Evolutionary conservation across 371 early-diverging fungal species (phyloP).

Genomic region (Lichtheimia corymbifera): DNA sequence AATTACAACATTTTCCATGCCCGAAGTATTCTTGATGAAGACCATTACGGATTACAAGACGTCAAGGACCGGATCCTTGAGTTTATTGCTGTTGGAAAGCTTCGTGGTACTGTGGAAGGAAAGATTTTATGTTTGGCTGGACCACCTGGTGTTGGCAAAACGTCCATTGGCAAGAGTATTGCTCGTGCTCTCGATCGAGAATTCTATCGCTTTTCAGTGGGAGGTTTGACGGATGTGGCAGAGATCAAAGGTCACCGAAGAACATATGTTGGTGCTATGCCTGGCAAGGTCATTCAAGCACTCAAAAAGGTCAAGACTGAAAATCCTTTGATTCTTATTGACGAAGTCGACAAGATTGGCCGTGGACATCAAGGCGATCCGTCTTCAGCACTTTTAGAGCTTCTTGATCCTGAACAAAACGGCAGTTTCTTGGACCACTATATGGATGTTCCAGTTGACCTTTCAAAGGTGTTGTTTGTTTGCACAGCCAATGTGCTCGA

Average conservation of each 20-base stretch:
- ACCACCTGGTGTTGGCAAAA: conserved; percentile 98
- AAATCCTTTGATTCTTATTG: conserved; percentile 95
- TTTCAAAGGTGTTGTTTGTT: conserved; percentile 95
- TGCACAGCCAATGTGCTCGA: conserved; percentile 97
- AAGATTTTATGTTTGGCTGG: conserved; percentile 96
- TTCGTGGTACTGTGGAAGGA: conserved; percentile 93
- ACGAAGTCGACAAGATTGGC: conserved; percentile 98
- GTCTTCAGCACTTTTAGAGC: conserved; percentile 92
- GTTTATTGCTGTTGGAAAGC: conserved; percentile 97
- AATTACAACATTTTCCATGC: conserved; percentile 90
- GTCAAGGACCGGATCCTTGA: conserved; percentile 98
- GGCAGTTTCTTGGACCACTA: conserved; percentile 96
- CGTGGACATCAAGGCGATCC: conserved; percentile 96
- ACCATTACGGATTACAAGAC: conserved; percentile 98
- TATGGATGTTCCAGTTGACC: conserved; percentile 96
- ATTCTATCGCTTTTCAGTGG: conserved; percentile 95
- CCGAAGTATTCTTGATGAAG: conserved; percentile 86
- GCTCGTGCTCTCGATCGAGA: conserved; percentile 92
- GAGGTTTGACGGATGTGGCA: conserved; percentile 95
- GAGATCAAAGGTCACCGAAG: conserved; percentile 98
- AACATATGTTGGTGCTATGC: conserved; percentile 99
- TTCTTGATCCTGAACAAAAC: conserved; percentile 97
- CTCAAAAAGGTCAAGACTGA: conserved; percentile 96
- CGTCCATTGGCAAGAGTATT: conserved; percentile 96
- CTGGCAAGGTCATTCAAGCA: conserved; percentile 98